Base-by-base conservation (phyloP, 805 yeast genomes). In the Wickerhamia fluorescens region DNA sequence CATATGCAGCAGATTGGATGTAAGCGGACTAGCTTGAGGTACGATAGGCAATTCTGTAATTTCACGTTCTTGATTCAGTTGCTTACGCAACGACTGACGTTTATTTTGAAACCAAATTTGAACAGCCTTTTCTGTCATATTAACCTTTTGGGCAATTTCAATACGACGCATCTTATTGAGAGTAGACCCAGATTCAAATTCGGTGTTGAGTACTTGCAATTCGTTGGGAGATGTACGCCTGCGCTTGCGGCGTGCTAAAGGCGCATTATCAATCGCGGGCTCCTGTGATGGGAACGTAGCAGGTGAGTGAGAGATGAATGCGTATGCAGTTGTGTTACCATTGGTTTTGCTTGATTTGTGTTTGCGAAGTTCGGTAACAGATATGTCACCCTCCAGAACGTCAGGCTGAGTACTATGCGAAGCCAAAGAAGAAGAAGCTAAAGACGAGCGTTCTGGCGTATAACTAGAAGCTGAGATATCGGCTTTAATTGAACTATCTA, bases 71-170 rank as follows among this genome's bases (percentile, higher is more conserved):
- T 43, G 31, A 23, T 39, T 37, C 31, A 47, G 44, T 28, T 59
- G 65, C 43, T 78, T 74, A 46, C 87, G 71, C 38, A 80, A 58
- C 20, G 88, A 71, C 57, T 89, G 96, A 55, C 98, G 74, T 55
- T 78, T 83, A 58, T 92, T 92, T 60, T 92, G 98, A 61, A 92
- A 92, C 98, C 98, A 92, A 38, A 89, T 86, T 61, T 92, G 98
- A 20, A 92, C 95, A 2, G 96, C 95, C 54, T 88, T 86, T 55
- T 88, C 96, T n/a, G 89, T 75, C 97, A 92, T 92, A 42, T 77
- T 78, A 23, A 92, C 94, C 40, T 66, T 73, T 17, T 61, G 55
- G 4, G 97, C 95, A 40, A 92, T 83, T 40, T 78, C 82, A 24
- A 73, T 66, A 42, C 97, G 74, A 48, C 80, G 69, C 25, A 68